These are phyloP conservation scores for Termitomyces heimii DNA, from an alignment of 768 basidiomycete genomes.

Conservation along the genomic window DNA sequence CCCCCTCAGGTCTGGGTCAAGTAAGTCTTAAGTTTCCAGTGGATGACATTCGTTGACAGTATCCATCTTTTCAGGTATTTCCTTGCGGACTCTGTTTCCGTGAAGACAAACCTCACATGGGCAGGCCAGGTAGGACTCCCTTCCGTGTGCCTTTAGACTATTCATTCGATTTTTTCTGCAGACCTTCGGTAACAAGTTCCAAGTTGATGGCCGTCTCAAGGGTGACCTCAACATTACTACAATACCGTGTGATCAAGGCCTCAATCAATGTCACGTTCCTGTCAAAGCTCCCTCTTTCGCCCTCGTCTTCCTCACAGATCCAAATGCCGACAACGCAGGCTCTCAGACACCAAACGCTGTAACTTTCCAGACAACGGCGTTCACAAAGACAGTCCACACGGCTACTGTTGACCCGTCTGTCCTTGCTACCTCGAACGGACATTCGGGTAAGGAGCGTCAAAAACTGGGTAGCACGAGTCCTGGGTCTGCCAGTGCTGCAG, in stretches of 20 bases:
- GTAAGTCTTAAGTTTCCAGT: slow-evolving; percentile 40
- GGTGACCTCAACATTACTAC: slow-evolving; percentile 51
- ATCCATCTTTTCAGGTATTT: slow-evolving; percentile 39
- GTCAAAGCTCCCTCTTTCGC: slow-evolving; percentile 72
- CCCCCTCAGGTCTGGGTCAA: slow-evolving; percentile 33
- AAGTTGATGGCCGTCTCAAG: slow-evolving; percentile 61
- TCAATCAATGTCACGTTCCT: slow-evolving; percentile 50
- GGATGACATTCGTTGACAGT: background rate
- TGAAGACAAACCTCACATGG: slow-evolving; percentile 69
- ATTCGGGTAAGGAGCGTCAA: slow-evolving; percentile 20
- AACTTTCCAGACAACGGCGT: slow-evolving; percentile 54
- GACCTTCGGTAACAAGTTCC: slow-evolving; percentile 57
- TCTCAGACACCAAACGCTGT: slow-evolving; percentile 19
- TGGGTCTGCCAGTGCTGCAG: slow-evolving; percentile 16
- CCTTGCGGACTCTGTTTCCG: slow-evolving; percentile 45
- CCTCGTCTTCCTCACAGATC: slow-evolving; percentile 60
- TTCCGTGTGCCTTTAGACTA: background rate
- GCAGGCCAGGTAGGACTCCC: slow-evolving; percentile 54
- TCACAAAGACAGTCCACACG: slow-evolving; percentile 46
- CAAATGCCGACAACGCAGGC: slow-evolving; percentile 21
- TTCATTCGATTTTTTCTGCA: slow-evolving; percentile 14
- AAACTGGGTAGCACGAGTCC: slow-evolving; percentile 25
- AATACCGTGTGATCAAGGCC: slow-evolving; percentile 49
- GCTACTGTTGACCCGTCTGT: slow-evolving; percentile 45
- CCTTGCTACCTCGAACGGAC: slow-evolving; percentile 49